Evolutionary conservation across 2,329 filamentous ascomycete genomes (phyloP).

Genomic region (Aspergillus viridinutans): DNA sequence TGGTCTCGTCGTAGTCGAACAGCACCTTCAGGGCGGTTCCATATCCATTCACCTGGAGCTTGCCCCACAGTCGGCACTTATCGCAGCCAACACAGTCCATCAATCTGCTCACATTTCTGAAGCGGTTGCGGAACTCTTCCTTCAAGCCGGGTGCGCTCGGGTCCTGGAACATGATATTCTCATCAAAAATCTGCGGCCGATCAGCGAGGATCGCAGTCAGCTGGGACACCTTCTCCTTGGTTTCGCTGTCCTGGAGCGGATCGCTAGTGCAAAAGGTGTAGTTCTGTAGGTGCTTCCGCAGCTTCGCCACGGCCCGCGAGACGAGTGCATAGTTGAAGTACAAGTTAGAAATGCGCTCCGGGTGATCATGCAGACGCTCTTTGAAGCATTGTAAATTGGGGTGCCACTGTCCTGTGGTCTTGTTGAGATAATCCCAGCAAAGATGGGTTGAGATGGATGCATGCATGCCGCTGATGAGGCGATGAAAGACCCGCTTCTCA

Average conservation of each 20-base stretch:
- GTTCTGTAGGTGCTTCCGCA: constrained; percentile 71
- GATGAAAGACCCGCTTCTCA: constrained; percentile 98
- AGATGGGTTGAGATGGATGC: constrained; percentile 94
- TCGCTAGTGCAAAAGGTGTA: constrained; percentile 96
- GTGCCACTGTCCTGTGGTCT: constrained; percentile 88
- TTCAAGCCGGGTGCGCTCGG: constrained; percentile 67
- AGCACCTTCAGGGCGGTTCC: constrained; percentile 92
- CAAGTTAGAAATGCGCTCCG: constrained; percentile 91
- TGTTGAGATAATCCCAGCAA: constrained; percentile 94
- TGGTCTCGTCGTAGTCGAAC: constrained; percentile 79
- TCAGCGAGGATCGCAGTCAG: constrained; percentile 68
- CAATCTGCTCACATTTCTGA: constrained; percentile 90
- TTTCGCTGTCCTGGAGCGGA: constrained; percentile 68
- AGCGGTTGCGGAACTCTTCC: constrained; percentile 95
- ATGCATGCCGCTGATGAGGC: constrained; percentile 95
- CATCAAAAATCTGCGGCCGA: constrained; percentile 78
- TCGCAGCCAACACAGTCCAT: constrained; percentile 99
- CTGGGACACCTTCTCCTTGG: constrained; percentile 74
- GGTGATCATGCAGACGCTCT: constrained; percentile 73
- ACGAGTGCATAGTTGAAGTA: constrained; percentile 99
- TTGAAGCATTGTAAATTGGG: constrained; percentile 89
- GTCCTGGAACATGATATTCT: constrained; percentile 87
- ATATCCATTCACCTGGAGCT: constrained; percentile 91
- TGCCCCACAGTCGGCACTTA: constrained; percentile 97
- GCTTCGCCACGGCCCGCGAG: constrained; percentile 83